Conservation (phyloP, 345 rosid species). For the Eucalyptus sp. region DNA sequence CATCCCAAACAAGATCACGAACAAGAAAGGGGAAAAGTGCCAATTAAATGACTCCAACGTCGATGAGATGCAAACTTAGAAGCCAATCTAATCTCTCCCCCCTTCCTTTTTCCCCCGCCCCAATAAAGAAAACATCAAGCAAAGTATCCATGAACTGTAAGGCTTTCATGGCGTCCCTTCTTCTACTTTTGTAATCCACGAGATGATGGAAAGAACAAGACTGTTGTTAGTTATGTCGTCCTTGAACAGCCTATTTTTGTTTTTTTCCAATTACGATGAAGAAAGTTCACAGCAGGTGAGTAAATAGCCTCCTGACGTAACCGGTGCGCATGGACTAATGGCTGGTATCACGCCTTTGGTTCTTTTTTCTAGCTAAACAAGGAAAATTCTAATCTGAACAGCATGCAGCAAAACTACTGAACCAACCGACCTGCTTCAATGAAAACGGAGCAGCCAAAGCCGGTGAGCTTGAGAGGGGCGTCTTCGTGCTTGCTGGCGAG, state of each 20-base stretch:
- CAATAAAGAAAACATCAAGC: background rate
- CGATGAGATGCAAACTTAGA: background rate
- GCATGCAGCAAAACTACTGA: background rate
- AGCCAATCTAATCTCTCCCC: background rate
- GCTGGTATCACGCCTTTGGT: background rate
- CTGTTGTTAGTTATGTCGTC: background rate
- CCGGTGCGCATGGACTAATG: background rate
- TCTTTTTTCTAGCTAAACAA: background rate
- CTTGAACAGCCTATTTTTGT: background rate
- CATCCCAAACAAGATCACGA: background rate
- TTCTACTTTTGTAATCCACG: background rate
- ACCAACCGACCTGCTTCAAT: conserved; percentile 57
- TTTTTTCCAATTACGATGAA: background rate
- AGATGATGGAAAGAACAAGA: background rate
- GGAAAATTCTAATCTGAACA: background rate
- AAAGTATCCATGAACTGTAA: too few species aligned
- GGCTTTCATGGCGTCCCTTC: background rate
- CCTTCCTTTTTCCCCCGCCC: too few species aligned
- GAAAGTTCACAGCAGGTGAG: background rate
- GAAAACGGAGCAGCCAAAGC: conserved; percentile 89
- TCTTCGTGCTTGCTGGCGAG: conserved; percentile 34
- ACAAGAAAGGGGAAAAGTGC: background rate
- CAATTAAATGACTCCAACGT: background rate
- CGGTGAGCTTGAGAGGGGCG: conserved; percentile 68
- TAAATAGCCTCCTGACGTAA: too few species aligned